These are phyloP conservation scores for Vitis cinerea DNA, from an alignment of 164 flowering plant species.

Conservation along the genomic window DNA sequence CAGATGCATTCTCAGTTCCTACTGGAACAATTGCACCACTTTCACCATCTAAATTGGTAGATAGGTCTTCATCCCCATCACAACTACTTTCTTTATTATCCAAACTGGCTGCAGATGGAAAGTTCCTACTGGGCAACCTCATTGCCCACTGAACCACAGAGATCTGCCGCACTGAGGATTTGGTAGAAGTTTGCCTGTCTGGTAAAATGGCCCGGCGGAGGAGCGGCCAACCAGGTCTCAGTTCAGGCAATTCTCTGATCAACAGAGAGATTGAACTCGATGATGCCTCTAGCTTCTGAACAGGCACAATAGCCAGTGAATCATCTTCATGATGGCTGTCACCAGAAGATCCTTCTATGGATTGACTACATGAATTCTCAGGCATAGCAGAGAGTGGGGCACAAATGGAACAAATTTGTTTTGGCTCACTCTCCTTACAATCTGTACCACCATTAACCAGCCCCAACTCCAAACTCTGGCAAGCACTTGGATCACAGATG, in stretches of 20 bases:
- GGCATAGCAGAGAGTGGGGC: slow-evolving; percentile 14
- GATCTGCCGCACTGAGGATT: slow-evolving; percentile 26
- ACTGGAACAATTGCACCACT: slow-evolving; percentile 63
- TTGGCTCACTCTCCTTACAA: slow-evolving; percentile 4
- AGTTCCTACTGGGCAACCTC: slow-evolving; percentile 50
- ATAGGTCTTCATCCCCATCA: slow-evolving; percentile 10
- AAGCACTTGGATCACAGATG: not conserved
- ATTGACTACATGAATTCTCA: slow-evolving; percentile 13
- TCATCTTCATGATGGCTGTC: slow-evolving; percentile 28
- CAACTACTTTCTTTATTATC: slow-evolving; percentile 26
- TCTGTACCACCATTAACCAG: slow-evolving; percentile 14
- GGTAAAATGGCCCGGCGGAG: slow-evolving; percentile 46
- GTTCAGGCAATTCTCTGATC: slow-evolving; percentile 46
- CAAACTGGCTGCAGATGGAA: slow-evolving; percentile 21
- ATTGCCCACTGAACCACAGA: slow-evolving; percentile 85
- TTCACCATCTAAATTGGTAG: slow-evolving; percentile 37
- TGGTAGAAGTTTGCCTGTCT: slow-evolving; percentile 10
- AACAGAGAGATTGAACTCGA: slow-evolving; percentile 37
- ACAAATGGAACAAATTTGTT: slow-evolving; percentile 54
- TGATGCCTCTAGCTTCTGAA: slow-evolving; percentile 32
- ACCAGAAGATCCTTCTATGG: slow-evolving; percentile 18
- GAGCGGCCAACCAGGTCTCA: slow-evolving; percentile 87
- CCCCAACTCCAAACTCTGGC: slow-evolving; percentile 13
- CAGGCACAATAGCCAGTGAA: slow-evolving; percentile 66
- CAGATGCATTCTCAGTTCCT: slow-evolving; percentile 23